A percentile compares a stretch with the other conserved stretches of the same genome.
phyloP scores from a whole-genome alignment of 2,329 filamentous ascomycete species.

The Colletotrichum sp. region DNA sequence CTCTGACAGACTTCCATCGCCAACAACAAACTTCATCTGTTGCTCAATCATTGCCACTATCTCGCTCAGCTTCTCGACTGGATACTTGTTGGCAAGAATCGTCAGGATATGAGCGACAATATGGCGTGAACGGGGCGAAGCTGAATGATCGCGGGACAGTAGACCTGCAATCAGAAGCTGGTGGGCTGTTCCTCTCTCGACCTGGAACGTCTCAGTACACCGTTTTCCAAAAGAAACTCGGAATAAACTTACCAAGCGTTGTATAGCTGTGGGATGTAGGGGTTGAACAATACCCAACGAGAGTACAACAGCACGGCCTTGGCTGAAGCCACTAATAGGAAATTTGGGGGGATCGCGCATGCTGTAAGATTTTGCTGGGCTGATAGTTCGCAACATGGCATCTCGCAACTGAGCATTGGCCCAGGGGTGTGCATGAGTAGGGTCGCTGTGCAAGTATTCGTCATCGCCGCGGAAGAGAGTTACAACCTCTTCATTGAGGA shows the following conservation, averaged over 20 bases:
- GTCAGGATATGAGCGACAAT: constrained; percentile 40
- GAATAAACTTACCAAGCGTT: constrained; percentile 35
- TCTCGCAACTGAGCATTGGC: constrained; percentile 7
- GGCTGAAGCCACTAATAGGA: constrained; percentile 18
- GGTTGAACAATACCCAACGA: constrained; percentile 43
- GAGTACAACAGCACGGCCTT: constrained; percentile 28
- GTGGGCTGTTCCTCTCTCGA: constrained; percentile 39
- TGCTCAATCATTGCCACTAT: constrained; percentile 25
- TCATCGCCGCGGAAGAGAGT: constrained; percentile 38
- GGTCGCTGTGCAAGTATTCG: not conserved
- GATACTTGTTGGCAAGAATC: constrained; percentile 51
- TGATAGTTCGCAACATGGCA: constrained; percentile 13
- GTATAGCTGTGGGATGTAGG: constrained; percentile 36
- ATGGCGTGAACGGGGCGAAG: constrained; percentile 25
- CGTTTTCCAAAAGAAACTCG: not conserved
- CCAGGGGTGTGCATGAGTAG: constrained; percentile 2
- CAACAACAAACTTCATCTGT: constrained; percentile 13
- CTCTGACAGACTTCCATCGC: constrained; percentile 15
- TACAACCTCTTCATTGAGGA: constrained; percentile 36
- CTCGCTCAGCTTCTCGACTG: constrained; percentile 34
- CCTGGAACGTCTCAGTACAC: constrained; percentile 31
- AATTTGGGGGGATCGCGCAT: constrained; percentile 17
- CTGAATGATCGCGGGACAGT: constrained; percentile 22
- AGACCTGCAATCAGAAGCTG: constrained; percentile 25
- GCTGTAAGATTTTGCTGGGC: constrained; percentile 1